Base-by-base conservation (phyloP, 2,329 filamentous ascomycete species). In the Cytospora leucostoma region DNA sequence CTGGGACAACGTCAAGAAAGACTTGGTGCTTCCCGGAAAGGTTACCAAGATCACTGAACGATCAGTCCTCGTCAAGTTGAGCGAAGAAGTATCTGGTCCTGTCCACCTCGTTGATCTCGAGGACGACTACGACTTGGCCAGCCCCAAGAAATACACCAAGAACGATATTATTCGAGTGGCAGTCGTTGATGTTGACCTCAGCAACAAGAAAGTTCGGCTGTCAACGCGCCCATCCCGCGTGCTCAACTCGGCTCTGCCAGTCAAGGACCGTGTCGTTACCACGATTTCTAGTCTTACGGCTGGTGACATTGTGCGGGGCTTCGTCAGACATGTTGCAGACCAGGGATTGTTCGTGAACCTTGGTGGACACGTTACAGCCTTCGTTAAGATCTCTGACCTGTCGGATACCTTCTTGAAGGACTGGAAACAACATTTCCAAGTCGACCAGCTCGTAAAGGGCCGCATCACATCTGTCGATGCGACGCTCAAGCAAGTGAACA, bases 381-480 rank as follows among this genome's bases (percentile, higher is more conserved):
- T 93, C 71, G 90, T 97, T 55, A 89, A 91, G 69, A 89, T 98
- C 59, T 86, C 90, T 11, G 93, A 98, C 74, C 82, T 99, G 15
- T 97, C 93, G 0, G 95, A 99, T 74, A 84, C 86, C 8, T 99
- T 88, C 74, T 79, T 99, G 70, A 98, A 98, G 76, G 92, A 98
- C 66, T 99, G 95, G 95, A 96, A 97, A 78, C 86, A 91, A 40
- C 82, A 88, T 52, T 97, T 94, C 77, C 88, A 95, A 70, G 79
- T 94, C 55, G 92, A 96, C 71, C 93, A 98, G 76, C 82, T 99
- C 7, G 92, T 99, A 60, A 92, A 90, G 75, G 95, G 93, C 58
- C 92, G 94, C 67, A 82, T 99, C 65, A 85, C 90, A 54, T 80
- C 87, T 3, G 84, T 93, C 33, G 90, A 97, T 69, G 71, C 81